Evolutionary conservation across 768 basidiomycete genomes (phyloP).

Genomic region (Amanita rubescens): DNA sequence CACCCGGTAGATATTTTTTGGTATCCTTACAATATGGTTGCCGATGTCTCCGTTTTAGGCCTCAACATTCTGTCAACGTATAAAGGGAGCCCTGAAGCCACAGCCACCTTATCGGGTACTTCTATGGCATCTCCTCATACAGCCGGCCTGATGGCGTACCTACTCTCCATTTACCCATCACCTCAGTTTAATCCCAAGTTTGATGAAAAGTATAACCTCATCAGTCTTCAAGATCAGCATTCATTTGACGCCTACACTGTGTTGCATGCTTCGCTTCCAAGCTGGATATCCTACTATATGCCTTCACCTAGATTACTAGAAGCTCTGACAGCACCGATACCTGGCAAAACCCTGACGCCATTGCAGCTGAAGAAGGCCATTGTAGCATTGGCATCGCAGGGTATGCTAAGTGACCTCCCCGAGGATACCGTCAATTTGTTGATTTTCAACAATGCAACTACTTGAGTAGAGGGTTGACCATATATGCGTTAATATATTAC

Average conservation of each 20-base stretch:
- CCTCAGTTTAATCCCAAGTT: slow-evolving; percentile 49
- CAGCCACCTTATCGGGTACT: slow-evolving; percentile 78
- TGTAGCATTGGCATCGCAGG: slow-evolving; percentile 47
- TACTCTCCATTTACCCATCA: slow-evolving; percentile 82
- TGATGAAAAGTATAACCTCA: slow-evolving; percentile 27
- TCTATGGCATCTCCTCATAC: slow-evolving; percentile 95
- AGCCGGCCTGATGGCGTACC: slow-evolving; percentile 86
- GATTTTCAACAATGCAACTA: slow-evolving; percentile 76
- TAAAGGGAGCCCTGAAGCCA: slow-evolving; percentile 53
- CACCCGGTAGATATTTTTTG: slow-evolving; percentile 48
- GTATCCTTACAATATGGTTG: not conserved
- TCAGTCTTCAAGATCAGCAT: slow-evolving; percentile 26
- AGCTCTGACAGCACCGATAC: slow-evolving; percentile 33
- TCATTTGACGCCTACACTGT: slow-evolving; percentile 42
- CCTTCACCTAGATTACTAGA: slow-evolving; percentile 45
- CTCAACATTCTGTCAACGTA: slow-evolving; percentile 89
- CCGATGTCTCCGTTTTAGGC: slow-evolving; percentile 25
- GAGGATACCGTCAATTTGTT: slow-evolving; percentile 58
- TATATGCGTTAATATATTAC: not conserved
- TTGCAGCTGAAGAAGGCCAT: slow-evolving; percentile 72
- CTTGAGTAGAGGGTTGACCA: not conserved
- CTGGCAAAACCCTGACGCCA: slow-evolving; percentile 48
- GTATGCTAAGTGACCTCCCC: slow-evolving; percentile 43
- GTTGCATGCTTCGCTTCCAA: slow-evolving; percentile 48
- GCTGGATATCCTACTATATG: slow-evolving; percentile 50